Base-by-base conservation (phyloP, 192 early-diverging fungal genomes). In the Entophlyctis helioformis region DNA sequence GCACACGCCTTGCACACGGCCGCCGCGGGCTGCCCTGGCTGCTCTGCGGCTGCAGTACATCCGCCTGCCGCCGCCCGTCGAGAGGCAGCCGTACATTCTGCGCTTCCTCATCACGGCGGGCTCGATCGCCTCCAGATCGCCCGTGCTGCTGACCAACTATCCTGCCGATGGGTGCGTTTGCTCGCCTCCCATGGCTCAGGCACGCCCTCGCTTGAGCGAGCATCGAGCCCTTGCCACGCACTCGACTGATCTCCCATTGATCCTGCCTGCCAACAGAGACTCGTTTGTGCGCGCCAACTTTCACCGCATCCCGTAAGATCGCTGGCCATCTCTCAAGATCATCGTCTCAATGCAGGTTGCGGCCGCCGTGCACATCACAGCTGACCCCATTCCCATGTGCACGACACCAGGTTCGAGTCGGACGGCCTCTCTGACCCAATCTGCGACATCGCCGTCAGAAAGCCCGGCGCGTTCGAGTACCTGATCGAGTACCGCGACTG, bases 401-500 rank as follows among this genome's bases (percentile, higher is more conserved):
- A 39, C 46, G 24, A 41, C 21, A 40, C 38, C 23, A 64, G 67
- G 53, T 64, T 67, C 34, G 23, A 52, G 28, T 35, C 23, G 43
- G 64, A 66, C 39, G 56, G 62, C 44, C 57, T 58, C 27, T 71
- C 66, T 40, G 84, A 83, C 59, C 71, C 76, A 9, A 78, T 68
- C 26, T 74, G 69, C 56, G 82, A 87, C 42, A 55, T 89, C 39
- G 44, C 54, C 1, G 63, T 91, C 28, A 48, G 52, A 39, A 40
- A 45, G 12, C 69, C 94, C 0, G 94, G 94, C 21, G 85, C 84
- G 2, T 97, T 76, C 59, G 84, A 92, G 61, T 97, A 92, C 59
- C 84, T 77, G 51, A 72, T 91, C 33, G 79, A 83, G 39, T 85
- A 84, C 59, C 24, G 46, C 12, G 50, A 45, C 36, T 43, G 20